These are phyloP conservation scores for Hypoxylon sp. DNA, from an alignment of 2,329 filamentous ascomycete genomes.

Conservation along the genomic window DNA sequence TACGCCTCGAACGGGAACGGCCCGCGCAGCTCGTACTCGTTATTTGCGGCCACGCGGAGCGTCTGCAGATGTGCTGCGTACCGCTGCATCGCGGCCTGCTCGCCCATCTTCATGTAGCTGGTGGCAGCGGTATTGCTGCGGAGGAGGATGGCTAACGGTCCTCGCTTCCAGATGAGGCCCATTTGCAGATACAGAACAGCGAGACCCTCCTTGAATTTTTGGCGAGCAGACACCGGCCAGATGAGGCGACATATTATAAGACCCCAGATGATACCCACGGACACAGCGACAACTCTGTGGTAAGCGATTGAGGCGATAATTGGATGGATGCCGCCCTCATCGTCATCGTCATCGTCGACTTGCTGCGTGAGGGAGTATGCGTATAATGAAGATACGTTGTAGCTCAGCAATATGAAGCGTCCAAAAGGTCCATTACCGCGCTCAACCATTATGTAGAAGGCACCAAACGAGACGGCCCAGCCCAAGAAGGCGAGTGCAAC, in stretches of 20 bases:
- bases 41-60: constrained; percentile 78
- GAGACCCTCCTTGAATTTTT: constrained; percentile 89
- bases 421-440: constrained; percentile 89
- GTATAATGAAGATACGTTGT: constrained; percentile 95
- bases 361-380: constrained; percentile 88
- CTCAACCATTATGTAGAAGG: constrained; percentile 90
- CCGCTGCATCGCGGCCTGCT: constrained; percentile 87
- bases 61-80: constrained; percentile 81
- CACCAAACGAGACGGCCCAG: constrained; percentile 82
- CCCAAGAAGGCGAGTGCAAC: constrained; percentile 83
- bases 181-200: constrained; percentile 94
- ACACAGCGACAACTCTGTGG: constrained; percentile 88
- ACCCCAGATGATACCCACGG: constrained; percentile 90
- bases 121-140: constrained; percentile 66
- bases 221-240: constrained; percentile 92
- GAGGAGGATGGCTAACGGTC: constrained; percentile 82
- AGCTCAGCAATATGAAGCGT: constrained; percentile 93
- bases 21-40: constrained; percentile 88
- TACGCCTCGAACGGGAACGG: constrained; percentile 85
- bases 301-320: constrained; percentile 89
- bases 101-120: constrained; percentile 87
- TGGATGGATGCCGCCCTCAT: constrained; percentile 87
- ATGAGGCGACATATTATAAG: constrained; percentile 89
- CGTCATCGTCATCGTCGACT: constrained; percentile 85
- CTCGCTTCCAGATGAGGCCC: constrained; percentile 95